Percentiles rank a stretch among this genome's conserved stretches.
Evolutionary conservation across 202 grass and related monocot genomes (phyloP).

Genomic region (Setaria viridis): DNA sequence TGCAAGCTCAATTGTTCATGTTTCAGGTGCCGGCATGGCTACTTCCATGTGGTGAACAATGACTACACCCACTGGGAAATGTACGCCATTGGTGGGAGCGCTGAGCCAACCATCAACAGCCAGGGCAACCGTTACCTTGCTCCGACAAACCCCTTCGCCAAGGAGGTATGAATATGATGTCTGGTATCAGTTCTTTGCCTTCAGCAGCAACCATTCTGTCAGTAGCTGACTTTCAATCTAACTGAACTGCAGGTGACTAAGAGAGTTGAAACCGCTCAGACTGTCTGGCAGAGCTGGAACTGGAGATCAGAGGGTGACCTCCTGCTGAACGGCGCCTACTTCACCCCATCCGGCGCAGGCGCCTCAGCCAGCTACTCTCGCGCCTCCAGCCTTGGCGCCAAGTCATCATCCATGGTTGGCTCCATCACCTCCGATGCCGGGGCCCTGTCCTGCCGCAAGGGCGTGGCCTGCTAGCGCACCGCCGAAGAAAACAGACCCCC

Average conservation of each 20-base stretch:
- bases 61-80: constrained; percentile 97
- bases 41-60: constrained; percentile 94
- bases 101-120: constrained; percentile 91
- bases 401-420: constrained; percentile 83
- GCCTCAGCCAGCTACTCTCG: constrained; percentile 87
- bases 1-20: background rate
- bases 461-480: constrained; percentile 59
- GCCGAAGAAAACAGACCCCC: background rate
- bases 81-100: constrained; percentile 90
- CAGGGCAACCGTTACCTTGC: constrained; percentile 95
- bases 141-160: constrained; percentile 70
- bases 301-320: constrained; percentile 92
- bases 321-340: constrained; percentile 83
- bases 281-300: constrained; percentile 81
- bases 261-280: constrained; percentile 62
- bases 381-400: constrained; percentile 84
- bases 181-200: background rate
- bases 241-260: constrained; percentile 76
- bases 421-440: constrained; percentile 76
- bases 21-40: constrained; percentile 83
- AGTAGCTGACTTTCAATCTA: background rate
- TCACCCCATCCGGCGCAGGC: constrained; percentile 74
- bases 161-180: constrained; percentile 57
- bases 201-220: background rate
- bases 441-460: constrained; percentile 58